Percentiles rank a stretch among this genome's conserved stretches.
Evolutionary conservation across 345 rosid species (phyloP).

Genomic region (Melastoma malabathricum): DNA sequence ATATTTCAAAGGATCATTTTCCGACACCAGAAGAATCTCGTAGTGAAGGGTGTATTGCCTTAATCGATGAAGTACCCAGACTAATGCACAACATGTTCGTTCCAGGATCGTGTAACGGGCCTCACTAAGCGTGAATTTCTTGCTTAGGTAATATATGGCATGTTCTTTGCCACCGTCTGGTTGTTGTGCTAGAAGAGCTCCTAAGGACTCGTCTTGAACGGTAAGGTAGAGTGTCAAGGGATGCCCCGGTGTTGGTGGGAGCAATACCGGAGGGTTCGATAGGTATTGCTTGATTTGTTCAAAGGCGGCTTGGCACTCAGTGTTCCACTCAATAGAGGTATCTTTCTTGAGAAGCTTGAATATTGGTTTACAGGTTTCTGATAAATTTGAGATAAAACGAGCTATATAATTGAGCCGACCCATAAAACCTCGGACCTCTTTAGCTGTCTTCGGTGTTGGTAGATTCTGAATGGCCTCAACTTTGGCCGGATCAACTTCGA

Average conservation of each 20-base stretch:
- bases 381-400: neutral
- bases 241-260: neutral
- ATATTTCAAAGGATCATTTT: neutral
- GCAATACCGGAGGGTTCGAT: neutral
- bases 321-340: neutral
- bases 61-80: neutral
- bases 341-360: neutral
- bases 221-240: neutral
- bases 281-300: neutral
- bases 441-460: neutral
- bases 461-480: neutral
- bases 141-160: slow-evolving; percentile 1
- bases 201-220: neutral
- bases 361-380: neutral
- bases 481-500: neutral
- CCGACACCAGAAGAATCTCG: neutral
- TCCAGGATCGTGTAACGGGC: neutral
- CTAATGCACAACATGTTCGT: slow-evolving; percentile 3
- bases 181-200: neutral
- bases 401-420: slow-evolving; percentile 1
- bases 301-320: neutral
- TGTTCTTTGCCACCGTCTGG: neutral
- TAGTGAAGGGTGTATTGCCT: slow-evolving; percentile 1
- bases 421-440: neutral
- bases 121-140: neutral